Conservation (phyloP, 106 monocot species). For the Phalaenopsis aphrodite region DNA sequence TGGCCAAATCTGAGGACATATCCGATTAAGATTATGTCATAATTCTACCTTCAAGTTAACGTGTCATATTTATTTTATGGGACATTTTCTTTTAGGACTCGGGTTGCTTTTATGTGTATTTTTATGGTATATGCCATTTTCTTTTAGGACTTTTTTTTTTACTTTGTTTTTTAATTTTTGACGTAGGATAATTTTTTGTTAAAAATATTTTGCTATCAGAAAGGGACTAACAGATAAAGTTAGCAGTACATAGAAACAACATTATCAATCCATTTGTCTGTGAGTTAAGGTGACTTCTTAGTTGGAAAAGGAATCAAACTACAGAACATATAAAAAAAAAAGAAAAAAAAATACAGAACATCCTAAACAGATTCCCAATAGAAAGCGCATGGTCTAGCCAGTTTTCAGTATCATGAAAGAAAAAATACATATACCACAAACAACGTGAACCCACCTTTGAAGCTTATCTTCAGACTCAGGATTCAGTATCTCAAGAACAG, state of each 20-base stretch:
- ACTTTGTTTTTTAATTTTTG: no score
- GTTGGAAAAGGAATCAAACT: background rate
- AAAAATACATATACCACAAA: background rate
- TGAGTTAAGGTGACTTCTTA: background rate
- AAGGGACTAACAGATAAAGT: background rate
- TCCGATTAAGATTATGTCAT: no score
- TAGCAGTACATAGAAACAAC: background rate
- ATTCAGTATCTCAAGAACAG: constrained; percentile 60
- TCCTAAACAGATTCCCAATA: background rate
- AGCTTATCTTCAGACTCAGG: constrained; percentile 34
- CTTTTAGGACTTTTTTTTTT: no score
- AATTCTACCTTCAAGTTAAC: no score
- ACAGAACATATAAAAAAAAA: background rate
- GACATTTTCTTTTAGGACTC: no score
- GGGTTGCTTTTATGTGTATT: no score
- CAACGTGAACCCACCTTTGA: constrained; percentile 24
- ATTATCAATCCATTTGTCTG: background rate
- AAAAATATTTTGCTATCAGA: background rate
- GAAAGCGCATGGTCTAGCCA: background rate
- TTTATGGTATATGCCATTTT: no score
- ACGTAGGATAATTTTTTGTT: no score
- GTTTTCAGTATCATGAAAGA: background rate
- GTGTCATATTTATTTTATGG: no score
- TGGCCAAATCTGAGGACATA: no score
- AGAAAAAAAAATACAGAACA: background rate